Conservation (phyloP, 139 green algal genomes). For the Marvania coccoides region DNA sequence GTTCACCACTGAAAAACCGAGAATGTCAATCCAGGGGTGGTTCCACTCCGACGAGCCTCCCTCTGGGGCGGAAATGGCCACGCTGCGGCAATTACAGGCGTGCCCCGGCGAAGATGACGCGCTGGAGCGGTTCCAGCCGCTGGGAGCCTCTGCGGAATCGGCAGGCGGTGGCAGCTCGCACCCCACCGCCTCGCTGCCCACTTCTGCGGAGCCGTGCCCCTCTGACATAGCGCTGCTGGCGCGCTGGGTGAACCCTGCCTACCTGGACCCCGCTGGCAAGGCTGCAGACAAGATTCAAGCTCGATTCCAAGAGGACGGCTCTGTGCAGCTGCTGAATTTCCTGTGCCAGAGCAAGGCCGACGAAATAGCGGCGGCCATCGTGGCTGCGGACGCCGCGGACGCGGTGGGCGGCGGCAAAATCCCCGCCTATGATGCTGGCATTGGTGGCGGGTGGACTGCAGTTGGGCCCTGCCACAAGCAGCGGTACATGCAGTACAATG, state of each 20-base stretch:
- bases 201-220: slow-evolving; percentile 29
- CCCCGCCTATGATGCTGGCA: slow-evolving; percentile 33
- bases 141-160: too few species aligned
- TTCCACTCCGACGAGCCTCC: slow-evolving; percentile 57
- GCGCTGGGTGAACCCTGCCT: slow-evolving; percentile 64
- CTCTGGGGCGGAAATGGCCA: slow-evolving; percentile 44
- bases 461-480: slow-evolving; percentile 77
- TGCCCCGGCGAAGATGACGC: slow-evolving; percentile 28
- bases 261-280: slow-evolving; percentile 41
- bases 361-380: slow-evolving; percentile 4
- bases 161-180: too few species aligned
- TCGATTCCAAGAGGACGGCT: slow-evolving; percentile 59
- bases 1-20: slow-evolving; percentile 41
- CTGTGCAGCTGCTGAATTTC: slow-evolving; percentile 70
- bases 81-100: slow-evolving; percentile 60
- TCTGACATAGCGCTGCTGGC: slow-evolving; percentile 46
- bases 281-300: slow-evolving; percentile 35
- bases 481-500: slow-evolving; percentile 58
- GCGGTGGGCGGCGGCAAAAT: slow-evolving; percentile 28
- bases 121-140: background rate
- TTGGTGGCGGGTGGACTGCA: slow-evolving; percentile 40
- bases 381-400: slow-evolving; percentile 39
- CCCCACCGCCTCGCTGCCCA: too few species aligned
- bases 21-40: slow-evolving; percentile 70
- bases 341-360: slow-evolving; percentile 22